Percentiles rank a stretch among this genome's conserved stretches.
phyloP scores from a whole-genome alignment of 352 stramenopile genomes.

The Phytopythium helicoides region DNA sequence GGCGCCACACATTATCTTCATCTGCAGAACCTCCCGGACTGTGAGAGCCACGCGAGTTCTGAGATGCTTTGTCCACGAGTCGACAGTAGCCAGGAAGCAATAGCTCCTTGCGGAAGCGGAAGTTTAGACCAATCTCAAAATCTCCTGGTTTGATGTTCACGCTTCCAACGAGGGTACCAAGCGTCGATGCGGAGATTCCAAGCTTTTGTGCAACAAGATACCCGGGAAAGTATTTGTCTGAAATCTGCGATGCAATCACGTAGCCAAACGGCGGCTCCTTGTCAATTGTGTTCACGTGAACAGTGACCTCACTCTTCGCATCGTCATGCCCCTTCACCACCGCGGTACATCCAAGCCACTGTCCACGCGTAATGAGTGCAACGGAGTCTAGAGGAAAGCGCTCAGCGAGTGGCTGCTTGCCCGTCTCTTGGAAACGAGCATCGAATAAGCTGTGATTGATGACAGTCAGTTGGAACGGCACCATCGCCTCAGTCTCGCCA shows the following conservation, averaged over 20 bases:
- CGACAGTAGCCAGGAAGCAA: conserved; percentile 92
- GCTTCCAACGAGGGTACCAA: conserved; percentile 93
- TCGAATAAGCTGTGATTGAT: conserved; percentile 92
- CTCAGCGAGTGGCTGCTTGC: conserved; percentile 77
- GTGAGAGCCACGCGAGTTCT: conserved; percentile 3
- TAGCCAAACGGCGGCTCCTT: conserved; percentile 95
- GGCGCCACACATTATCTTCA: conserved; percentile 78
- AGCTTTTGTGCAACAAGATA: conserved; percentile 89
- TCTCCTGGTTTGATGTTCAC: conserved; percentile 92
- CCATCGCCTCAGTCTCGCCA: conserved; percentile 91
- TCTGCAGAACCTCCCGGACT: conserved; percentile 7
- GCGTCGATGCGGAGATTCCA: conserved; percentile 88
- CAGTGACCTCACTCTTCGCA: conserved; percentile 82
- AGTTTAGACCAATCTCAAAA: conserved; percentile 88
- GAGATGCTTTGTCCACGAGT: conserved; percentile 35
- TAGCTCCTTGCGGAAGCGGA: conserved; percentile 82
- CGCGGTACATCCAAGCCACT: conserved; percentile 91
- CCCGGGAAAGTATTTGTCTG: conserved; percentile 83
- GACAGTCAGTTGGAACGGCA: conserved; percentile 96
- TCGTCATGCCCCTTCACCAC: conserved; percentile 56
- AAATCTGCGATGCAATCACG: conserved; percentile 90
- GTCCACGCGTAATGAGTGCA: conserved; percentile 87
- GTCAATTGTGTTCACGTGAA: conserved; percentile 92
- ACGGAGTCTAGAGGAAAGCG: conserved; percentile 87
- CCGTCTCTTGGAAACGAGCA: conserved; percentile 91